phyloP scores from a whole-genome alignment of 225 moss, liverwort and hornwort species.

The Rhytidiadelphus loreus region DNA sequence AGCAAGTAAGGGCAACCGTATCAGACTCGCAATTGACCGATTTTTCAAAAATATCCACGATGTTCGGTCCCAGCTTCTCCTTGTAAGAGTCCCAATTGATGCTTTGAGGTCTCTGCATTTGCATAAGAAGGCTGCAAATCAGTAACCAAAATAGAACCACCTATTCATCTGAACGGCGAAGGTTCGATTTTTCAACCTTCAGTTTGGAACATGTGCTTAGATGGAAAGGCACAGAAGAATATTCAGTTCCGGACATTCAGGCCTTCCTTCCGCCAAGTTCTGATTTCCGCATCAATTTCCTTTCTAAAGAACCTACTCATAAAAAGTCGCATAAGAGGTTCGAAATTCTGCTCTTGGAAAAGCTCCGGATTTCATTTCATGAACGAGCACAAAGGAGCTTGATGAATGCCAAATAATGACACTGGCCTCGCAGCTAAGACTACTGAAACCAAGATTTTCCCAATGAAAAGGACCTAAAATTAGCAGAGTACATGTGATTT shows the following conservation, averaged over 20 bases:
- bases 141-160: not conserved
- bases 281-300: not conserved
- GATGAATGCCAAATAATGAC: not conserved
- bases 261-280: not conserved
- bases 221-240: not conserved
- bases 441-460: not conserved
- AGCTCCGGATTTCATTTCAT: not conserved
- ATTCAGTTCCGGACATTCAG: not conserved
- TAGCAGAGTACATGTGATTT: too few relatives aligned
- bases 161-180: not conserved
- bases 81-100: constrained; percentile 80
- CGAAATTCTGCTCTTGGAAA: not conserved
- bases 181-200: not conserved
- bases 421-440: not conserved
- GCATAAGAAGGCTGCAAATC: not conserved
- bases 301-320: not conserved
- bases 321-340: not conserved
- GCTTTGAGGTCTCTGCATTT: constrained; percentile 49
- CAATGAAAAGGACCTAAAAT: not conserved
- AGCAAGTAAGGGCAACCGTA: not conserved
- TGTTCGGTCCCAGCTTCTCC: constrained; percentile 58
- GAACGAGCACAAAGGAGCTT: not conserved
- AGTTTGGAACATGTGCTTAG: not conserved
- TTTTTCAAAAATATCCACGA: constrained; percentile 60
- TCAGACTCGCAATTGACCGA: constrained; percentile 44